phyloP scores from a whole-genome alignment of 768 basidiomycete genomes.

The Psilocybe subaeruginosa region DNA sequence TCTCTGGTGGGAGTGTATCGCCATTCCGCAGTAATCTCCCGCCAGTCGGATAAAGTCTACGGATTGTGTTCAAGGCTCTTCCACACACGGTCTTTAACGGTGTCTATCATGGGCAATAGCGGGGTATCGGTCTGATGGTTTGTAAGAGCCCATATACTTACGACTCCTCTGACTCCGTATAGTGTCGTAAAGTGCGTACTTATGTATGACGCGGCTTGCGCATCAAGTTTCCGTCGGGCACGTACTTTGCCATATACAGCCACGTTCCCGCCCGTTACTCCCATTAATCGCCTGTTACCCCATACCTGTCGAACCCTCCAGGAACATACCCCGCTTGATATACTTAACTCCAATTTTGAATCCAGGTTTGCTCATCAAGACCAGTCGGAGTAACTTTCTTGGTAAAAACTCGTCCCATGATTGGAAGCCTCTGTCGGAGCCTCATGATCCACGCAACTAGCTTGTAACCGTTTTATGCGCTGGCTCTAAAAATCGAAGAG shows the following conservation, averaged over 20 bases:
- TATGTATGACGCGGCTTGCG: neutral
- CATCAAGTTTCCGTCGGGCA: neutral
- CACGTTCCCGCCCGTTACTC: neutral
- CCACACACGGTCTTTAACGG: neutral
- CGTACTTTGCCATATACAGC: neutral
- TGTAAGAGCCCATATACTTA: neutral
- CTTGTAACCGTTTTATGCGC: neutral
- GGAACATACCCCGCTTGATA: constrained; percentile 8
- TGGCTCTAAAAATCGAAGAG: neutral
- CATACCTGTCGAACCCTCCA: constrained; percentile 11
- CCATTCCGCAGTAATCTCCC: neutral
- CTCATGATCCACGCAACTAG: neutral
- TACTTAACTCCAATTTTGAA: neutral
- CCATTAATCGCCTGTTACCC: constrained; percentile 21
- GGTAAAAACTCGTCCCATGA: neutral
- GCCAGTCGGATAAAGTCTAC: neutral
- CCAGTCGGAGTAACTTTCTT: constrained; percentile 12
- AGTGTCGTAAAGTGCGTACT: no score
- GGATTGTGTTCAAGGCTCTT: neutral
- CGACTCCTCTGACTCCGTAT: no score
- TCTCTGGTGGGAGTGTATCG: neutral
- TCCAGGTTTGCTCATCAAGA: neutral
- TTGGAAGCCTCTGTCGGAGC: neutral
- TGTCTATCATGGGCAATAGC: neutral
- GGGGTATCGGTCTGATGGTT: neutral